A percentile compares a stretch with the other conserved stretches of the same genome.
These are phyloP conservation scores for Colletotrichum sp. DNA, from an alignment of 2,329 filamentous ascomycete genomes.

Conservation along the genomic window DNA sequence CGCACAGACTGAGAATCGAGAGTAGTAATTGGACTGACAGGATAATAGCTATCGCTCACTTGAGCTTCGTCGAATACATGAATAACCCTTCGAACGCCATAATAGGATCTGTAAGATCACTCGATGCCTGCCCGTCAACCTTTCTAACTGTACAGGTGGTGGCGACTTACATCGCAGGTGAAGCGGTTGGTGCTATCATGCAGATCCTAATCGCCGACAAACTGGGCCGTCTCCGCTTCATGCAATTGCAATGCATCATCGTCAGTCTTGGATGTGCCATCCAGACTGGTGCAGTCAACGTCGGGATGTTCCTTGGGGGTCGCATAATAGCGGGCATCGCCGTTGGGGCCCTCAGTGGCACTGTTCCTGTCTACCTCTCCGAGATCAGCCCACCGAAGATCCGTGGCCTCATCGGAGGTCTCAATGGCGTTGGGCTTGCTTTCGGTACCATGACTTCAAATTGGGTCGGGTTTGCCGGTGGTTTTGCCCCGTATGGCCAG, in stretches of 20 bases:
- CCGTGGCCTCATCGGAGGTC: background rate
- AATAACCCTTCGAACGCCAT: background rate
- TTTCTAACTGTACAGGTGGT: background rate
- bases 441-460: background rate
- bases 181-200: background rate
- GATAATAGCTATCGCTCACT: background rate
- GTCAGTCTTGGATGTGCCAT: background rate
- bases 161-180: background rate
- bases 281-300: background rate
- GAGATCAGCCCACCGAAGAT: background rate
- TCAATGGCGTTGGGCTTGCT: background rate
- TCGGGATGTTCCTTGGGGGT: background rate
- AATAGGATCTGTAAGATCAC: background rate
- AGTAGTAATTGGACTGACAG: background rate
- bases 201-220: background rate
- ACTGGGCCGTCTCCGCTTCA: background rate
- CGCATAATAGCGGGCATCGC: background rate
- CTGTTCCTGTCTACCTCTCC: background rate
- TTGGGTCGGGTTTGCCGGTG: background rate
- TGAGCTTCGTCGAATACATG: background rate
- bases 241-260: background rate
- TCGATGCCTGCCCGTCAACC: background rate
- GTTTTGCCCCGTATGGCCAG: background rate
- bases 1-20: background rate
- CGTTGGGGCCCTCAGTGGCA: background rate